These are phyloP conservation scores for Bruguiera hainesii DNA, from an alignment of 441 rosid genomes.

Conservation along the genomic window DNA sequence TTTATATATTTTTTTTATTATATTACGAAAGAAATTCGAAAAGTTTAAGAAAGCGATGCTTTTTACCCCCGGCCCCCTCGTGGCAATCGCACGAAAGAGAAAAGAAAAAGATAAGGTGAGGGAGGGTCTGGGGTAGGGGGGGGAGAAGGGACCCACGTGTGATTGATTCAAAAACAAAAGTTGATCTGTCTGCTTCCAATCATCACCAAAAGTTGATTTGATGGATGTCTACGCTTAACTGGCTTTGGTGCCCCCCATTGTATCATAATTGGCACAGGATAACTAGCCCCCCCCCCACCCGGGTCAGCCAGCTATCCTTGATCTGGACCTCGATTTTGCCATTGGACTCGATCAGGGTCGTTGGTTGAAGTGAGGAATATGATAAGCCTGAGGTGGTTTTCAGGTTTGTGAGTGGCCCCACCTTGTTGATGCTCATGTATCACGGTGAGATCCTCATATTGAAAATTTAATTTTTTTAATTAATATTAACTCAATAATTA, in stretches of 20 bases:
- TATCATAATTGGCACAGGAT: conserved; percentile 26
- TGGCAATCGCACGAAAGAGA: conserved; percentile 26
- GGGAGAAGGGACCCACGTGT: conserved; percentile 25
- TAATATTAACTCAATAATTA: too few species aligned
- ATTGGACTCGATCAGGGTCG: conserved; percentile 28
- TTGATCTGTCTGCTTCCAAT: conserved; percentile 56
- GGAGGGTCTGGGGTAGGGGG: conserved; percentile 9
- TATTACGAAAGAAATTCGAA: neutral
- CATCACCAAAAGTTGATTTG: conserved; percentile 55
- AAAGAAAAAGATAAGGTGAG: conserved; percentile 4
- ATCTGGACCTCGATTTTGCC: conserved; percentile 29
- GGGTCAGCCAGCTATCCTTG: neutral
- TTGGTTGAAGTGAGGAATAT: conserved; percentile 18
- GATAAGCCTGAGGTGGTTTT: conserved; percentile 21
- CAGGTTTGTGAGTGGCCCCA: conserved; percentile 32
- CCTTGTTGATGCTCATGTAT: conserved; percentile 22
- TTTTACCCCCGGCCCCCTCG: conserved; percentile 24
- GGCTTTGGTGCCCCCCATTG: conserved; percentile 25
- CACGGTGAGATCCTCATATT: conserved; percentile 12
- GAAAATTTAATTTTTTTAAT: neutral
- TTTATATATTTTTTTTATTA: conserved; percentile 9
- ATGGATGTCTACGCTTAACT: conserved; percentile 42
- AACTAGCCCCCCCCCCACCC: conserved; percentile 21
- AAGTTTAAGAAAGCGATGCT: conserved; percentile 38
- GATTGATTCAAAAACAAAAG: conserved; percentile 27